Conservation (phyloP, 2,329 filamentous ascomycete genomes). For the Sclerotiophoma versabilis region DNA sequence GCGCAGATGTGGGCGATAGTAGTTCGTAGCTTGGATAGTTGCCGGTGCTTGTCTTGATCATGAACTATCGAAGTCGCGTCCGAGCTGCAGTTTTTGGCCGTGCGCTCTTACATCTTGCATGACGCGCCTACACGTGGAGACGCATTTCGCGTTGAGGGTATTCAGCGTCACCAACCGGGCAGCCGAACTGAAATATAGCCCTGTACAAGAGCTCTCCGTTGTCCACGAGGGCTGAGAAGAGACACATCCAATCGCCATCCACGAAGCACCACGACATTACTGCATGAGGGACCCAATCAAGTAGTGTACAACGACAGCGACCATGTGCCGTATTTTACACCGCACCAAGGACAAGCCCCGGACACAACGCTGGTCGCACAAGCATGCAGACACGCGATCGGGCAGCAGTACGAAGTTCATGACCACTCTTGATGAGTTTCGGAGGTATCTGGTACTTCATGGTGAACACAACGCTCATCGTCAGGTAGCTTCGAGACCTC, state of each 20-base stretch:
- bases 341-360: background rate
- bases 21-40: background rate
- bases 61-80: conserved; percentile 13
- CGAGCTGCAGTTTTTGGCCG: conserved; percentile 5
- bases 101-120: conserved; percentile 3
- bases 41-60: conserved; percentile 3
- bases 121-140: conserved; percentile 12
- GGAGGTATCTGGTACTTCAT: too few relatives aligned
- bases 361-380: background rate
- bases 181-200: background rate
- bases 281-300: background rate
- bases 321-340: too few relatives aligned
- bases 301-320: background rate
- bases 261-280: background rate
- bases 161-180: background rate
- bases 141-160: background rate
- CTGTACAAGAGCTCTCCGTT: background rate
- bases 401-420: too few relatives aligned
- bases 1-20: background rate
- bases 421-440: too few relatives aligned
- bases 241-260: background rate
- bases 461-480: too few relatives aligned
- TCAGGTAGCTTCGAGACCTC: too few relatives aligned
- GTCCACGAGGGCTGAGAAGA: too few relatives aligned
- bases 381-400: background rate